Conservation (phyloP, 2,329 filamentous ascomycete species). For the Emericellopsis atlantica region DNA sequence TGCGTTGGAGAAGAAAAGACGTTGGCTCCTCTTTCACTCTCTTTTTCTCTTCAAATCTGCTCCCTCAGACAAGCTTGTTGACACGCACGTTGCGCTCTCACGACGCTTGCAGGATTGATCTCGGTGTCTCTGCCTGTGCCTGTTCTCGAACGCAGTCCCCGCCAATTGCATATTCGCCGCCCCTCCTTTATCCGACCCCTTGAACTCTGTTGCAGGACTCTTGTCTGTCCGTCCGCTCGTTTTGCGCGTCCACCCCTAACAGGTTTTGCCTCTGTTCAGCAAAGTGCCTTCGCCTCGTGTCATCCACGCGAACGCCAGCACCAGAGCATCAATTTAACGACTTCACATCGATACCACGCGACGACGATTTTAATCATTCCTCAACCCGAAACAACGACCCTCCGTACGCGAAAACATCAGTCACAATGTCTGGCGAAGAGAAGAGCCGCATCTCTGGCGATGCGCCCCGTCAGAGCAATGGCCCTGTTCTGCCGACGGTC, state of each 20-base stretch:
- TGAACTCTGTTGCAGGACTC: conserved; percentile 11
- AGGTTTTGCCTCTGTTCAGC: conserved; percentile 11
- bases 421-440: conserved; percentile 46
- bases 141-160: conserved; percentile 10
- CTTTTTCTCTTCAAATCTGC: not conserved
- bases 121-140: not conserved
- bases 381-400: conserved; percentile 6
- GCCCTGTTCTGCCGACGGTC: conserved; percentile 63
- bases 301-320: conserved; percentile 5
- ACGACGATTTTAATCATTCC: conserved; percentile 7
- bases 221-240: conserved; percentile 24
- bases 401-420: conserved; percentile 24
- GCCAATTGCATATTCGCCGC: conserved; percentile 21
- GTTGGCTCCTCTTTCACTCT: not conserved
- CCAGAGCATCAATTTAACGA: too few species aligned
- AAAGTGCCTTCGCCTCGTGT: conserved; percentile 4
- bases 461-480: conserved; percentile 44
- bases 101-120: not conserved
- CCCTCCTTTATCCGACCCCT: conserved; percentile 11
- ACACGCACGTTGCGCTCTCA: not conserved
- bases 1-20: conserved; percentile 1
- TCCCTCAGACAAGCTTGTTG: not conserved
- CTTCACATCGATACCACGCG: too few species aligned
- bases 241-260: conserved; percentile 21
- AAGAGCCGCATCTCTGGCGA: conserved; percentile 80